Conservation (phyloP, 225 moss, liverwort and hornwort species). For the Marchantia polymorpha region DNA sequence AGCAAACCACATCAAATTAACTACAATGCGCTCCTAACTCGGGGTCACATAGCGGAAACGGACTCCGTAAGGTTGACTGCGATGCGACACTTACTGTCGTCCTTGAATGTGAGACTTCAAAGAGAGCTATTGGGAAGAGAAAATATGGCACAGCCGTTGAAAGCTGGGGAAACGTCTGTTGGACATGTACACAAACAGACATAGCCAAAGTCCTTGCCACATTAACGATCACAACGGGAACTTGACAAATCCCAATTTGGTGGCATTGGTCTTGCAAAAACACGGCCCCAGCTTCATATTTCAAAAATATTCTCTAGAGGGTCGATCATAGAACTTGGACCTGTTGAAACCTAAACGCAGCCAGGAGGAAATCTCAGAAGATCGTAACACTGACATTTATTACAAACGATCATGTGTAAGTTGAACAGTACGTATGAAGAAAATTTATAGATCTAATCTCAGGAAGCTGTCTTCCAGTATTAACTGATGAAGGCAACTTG, state of each 20-base stretch:
- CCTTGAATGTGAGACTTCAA: too few species aligned
- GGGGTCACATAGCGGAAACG: too few species aligned
- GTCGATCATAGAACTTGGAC: background rate
- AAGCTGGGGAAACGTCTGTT: too few species aligned
- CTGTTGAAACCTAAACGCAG: slow-evolving; percentile 6
- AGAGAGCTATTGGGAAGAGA: too few species aligned
- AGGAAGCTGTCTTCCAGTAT: slow-evolving; percentile 24
- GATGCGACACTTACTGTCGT: too few species aligned
- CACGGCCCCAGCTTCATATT: background rate
- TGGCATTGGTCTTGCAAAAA: background rate
- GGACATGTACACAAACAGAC: too few species aligned
- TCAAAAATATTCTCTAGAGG: background rate
- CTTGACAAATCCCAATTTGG: background rate
- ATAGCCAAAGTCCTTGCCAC: too few species aligned
- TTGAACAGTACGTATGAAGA: slow-evolving; percentile 17
- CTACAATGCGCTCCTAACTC: too few species aligned
- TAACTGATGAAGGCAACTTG: slow-evolving; percentile 24
- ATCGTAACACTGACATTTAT: slow-evolving; percentile 16
- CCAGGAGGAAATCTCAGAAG: slow-evolving; percentile 8
- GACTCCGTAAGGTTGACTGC: too few species aligned
- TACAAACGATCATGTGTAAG: background rate
- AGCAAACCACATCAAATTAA: too few species aligned
- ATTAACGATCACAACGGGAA: too few species aligned
- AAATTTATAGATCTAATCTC: slow-evolving; percentile 23
- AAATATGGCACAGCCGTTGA: too few species aligned